Evolutionary conservation across 257 asterid species (phyloP).

Genomic region (Craterostigma plantagineum): DNA sequence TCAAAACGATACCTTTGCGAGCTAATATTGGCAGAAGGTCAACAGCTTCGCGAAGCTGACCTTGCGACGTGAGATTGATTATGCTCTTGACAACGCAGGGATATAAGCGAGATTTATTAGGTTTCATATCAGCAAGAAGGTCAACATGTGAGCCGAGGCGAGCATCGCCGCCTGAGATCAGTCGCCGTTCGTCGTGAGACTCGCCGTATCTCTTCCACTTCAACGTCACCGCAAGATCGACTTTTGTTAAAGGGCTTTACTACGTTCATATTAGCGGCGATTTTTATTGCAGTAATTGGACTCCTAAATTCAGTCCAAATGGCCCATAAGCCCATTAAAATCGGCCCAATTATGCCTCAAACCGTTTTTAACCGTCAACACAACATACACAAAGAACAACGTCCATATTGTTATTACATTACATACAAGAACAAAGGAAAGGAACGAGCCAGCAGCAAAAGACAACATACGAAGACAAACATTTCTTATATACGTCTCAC

Average conservation of each 20-base stretch:
- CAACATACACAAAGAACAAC: no score
- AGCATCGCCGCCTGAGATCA: slow-evolving; percentile 18
- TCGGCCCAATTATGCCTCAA: no score
- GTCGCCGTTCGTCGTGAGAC: slow-evolving; percentile 13
- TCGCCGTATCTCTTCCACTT: slow-evolving; percentile 10
- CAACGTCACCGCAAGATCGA: slow-evolving; percentile 2
- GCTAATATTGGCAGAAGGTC: slow-evolving; percentile 25
- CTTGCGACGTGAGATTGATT: slow-evolving; percentile 27
- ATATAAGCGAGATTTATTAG: slow-evolving; percentile 10
- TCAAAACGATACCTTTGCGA: slow-evolving; percentile 36
- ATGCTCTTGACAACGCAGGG: slow-evolving; percentile 29
- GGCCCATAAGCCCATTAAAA: no score
- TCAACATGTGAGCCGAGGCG: slow-evolving; percentile 36
- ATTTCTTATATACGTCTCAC: no score
- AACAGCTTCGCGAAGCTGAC: slow-evolving; percentile 42
- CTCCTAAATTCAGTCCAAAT: no score
- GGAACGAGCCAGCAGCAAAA: no score
- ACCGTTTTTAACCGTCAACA: no score
- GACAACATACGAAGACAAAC: no score
- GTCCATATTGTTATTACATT: no score
- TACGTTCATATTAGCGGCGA: not conserved
- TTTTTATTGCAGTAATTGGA: no score
- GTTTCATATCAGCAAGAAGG: slow-evolving; percentile 31
- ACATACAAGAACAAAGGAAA: no score
- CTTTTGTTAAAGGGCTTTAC: slow-evolving; percentile 11